Percentiles rank a stretch among this genome's conserved stretches.
Conservation (phyloP, 2,329 filamentous ascomycete species). For the Waltergamsia citrina region DNA sequence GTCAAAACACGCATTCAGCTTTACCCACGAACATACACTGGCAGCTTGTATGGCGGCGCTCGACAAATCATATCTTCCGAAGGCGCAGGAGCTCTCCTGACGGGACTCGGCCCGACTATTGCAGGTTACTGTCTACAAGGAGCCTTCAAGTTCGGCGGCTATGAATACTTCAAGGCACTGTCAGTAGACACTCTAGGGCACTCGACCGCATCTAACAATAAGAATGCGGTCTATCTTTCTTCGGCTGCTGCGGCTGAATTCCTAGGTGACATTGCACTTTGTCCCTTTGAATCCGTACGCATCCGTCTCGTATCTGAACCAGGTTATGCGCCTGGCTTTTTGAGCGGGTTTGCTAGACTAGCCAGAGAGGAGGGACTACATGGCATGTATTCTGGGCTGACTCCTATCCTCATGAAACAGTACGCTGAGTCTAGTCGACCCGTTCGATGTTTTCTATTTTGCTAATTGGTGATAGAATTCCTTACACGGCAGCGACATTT, state of each 20-base stretch:
- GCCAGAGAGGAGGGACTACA: slow-evolving; percentile 64
- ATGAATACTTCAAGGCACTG: slow-evolving; percentile 87
- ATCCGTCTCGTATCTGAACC: slow-evolving; percentile 79
- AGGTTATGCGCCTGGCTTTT: slow-evolving; percentile 63
- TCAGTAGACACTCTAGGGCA: slow-evolving; percentile 65
- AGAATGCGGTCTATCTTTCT: slow-evolving; percentile 64
- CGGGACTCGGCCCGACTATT: slow-evolving; percentile 68
- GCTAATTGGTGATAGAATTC: slow-evolving; percentile 38
- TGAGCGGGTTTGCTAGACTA: slow-evolving; percentile 69
- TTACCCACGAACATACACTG: slow-evolving; percentile 74
- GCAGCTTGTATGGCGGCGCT: slow-evolving; percentile 72
- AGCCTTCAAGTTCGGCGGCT: slow-evolving; percentile 80
- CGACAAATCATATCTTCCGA: slow-evolving; percentile 67
- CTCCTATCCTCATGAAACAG: slow-evolving; percentile 54
- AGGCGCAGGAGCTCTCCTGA: slow-evolving; percentile 71
- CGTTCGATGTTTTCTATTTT: too few species aligned
- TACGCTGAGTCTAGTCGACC: too few species aligned
- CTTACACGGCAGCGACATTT: slow-evolving; percentile 82
- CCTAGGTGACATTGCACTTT: slow-evolving; percentile 65
- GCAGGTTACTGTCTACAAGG: slow-evolving; percentile 84
- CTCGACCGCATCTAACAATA: slow-evolving; percentile 62
- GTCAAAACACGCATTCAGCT: slow-evolving; percentile 88
- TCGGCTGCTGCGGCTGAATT: slow-evolving; percentile 50
- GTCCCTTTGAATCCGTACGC: slow-evolving; percentile 78
- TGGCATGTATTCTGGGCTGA: slow-evolving; percentile 79